Evolutionary conservation across 192 early-diverging fungal species (phyloP).

Genomic region (Kickxella alabastrina): DNA sequence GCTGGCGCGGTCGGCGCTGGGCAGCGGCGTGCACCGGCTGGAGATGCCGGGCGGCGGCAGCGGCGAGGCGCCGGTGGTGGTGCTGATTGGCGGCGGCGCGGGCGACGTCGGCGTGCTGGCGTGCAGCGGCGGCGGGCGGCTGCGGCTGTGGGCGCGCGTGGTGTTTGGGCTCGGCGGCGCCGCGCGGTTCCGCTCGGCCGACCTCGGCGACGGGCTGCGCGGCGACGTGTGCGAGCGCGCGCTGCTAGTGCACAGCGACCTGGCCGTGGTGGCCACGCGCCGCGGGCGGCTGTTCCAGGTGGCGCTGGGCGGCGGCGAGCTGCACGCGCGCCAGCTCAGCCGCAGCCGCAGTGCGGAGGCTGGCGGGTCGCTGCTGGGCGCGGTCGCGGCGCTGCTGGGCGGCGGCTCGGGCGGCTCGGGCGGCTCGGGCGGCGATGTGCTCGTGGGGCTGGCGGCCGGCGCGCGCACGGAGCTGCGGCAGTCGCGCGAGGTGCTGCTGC

Average conservation of each 20-base stretch:
- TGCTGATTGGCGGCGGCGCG: conserved; percentile 10
- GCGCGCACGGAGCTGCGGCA: conserved; percentile 40
- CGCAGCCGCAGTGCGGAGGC: conserved; percentile 12
- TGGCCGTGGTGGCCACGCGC: conserved; percentile 29
- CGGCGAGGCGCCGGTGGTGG: conserved; percentile 18
- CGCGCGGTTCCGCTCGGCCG: conserved; percentile 12
- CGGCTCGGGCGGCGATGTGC: conserved; percentile 6
- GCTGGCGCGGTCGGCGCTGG: neutral
- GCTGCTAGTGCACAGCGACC: conserved; percentile 8
- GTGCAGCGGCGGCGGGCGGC: conserved; percentile 23
- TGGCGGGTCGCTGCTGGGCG: conserved; percentile 21
- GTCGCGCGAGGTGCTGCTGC: conserved; percentile 39
- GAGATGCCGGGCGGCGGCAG: conserved; percentile 21
- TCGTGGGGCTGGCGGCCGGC: conserved; percentile 30
- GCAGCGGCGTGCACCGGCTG: conserved; percentile 18
- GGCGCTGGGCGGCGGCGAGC: conserved; percentile 11
- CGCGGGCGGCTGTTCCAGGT: conserved; percentile 31
- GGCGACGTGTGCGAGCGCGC: conserved; percentile 14
- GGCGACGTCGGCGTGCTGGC: conserved; percentile 38
- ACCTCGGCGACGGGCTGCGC: conserved; percentile 3
- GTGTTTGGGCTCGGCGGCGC: conserved; percentile 48
- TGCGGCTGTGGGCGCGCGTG: conserved; percentile 50
- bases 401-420: conserved; percentile 9
- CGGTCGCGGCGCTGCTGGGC: conserved; percentile 43
- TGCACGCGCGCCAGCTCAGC: conserved; percentile 16